Percentiles rank a stretch among this genome's conserved stretches.
Conservation (phyloP, 768 basidiomycete genomes). For the Naganishia randhawae region DNA sequence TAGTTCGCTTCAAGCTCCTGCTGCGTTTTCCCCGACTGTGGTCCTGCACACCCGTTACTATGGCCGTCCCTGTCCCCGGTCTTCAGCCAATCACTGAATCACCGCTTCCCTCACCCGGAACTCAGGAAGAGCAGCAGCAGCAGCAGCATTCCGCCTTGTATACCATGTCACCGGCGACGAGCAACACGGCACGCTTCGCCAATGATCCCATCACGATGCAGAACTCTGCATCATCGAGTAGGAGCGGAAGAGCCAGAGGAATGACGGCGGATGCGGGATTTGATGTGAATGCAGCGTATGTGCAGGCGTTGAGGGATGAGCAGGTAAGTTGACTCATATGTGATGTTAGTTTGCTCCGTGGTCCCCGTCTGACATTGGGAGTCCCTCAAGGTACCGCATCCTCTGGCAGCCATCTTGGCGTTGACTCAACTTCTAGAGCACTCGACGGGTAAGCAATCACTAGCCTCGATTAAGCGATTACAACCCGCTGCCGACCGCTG, state of each 20-base stretch:
- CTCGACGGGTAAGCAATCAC: conserved; percentile 63
- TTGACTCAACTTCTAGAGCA: conserved; percentile 75
- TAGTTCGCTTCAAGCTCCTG: too few species aligned
- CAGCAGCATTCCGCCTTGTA: not conserved
- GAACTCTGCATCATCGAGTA: conserved; percentile 5
- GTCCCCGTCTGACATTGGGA: not conserved
- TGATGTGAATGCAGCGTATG: conserved; percentile 60
- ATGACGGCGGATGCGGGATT: conserved; percentile 45
- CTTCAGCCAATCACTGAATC: conserved; percentile 20
- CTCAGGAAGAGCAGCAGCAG: not conserved
- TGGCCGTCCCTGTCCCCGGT: not conserved
- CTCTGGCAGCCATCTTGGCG: conserved; percentile 81
- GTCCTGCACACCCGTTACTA: too few species aligned
- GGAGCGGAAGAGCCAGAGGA: conserved; percentile 1
- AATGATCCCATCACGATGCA: not conserved
- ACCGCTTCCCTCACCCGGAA: not conserved
- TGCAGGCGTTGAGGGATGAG: conserved; percentile 62
- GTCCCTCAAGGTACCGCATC: conserved; percentile 51
- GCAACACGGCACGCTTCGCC: conserved; percentile 13
- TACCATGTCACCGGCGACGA: not conserved
- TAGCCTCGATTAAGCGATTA: not conserved
- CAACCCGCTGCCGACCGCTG: conserved; percentile 1
- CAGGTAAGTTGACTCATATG: conserved; percentile 56
- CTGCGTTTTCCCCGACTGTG: too few species aligned
- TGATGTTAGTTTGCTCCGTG: too few species aligned